Percentiles rank a stretch among this genome's conserved stretches.
Conservation (phyloP, 2,329 filamentous ascomycete species). For the Neonectria ditissima region DNA sequence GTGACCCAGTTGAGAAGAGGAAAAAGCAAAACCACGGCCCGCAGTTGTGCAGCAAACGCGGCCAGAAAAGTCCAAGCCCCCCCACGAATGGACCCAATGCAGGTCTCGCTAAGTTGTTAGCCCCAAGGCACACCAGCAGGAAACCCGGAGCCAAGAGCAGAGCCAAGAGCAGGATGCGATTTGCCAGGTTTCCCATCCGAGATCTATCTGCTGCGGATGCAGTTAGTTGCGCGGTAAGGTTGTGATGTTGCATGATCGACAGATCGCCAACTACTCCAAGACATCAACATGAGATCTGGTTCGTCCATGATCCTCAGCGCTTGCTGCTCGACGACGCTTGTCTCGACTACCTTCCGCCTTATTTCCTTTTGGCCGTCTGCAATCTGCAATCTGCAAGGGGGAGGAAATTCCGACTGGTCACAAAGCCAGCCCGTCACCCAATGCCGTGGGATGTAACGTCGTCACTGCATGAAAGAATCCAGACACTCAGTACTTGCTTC, state of each 20-base stretch:
- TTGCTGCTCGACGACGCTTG: not conserved
- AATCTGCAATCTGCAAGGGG: too few relatives aligned
- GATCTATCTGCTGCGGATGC: not conserved
- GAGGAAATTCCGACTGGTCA: not conserved
- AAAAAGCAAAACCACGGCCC: conserved; percentile 9
- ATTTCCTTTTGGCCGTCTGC: not conserved
- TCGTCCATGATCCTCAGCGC: not conserved
- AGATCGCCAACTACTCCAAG: not conserved
- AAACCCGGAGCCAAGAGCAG: not conserved
- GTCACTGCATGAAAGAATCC: not conserved
- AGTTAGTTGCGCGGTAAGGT: too few relatives aligned
- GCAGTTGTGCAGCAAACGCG: not conserved
- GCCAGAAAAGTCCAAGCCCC: not conserved
- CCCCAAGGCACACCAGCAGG: not conserved
- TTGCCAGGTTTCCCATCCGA: conserved; percentile 3
- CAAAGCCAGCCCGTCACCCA: not conserved
- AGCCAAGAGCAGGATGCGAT: not conserved
- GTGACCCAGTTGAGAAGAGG: not conserved
- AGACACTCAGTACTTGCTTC: not conserved
- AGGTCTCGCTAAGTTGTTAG: not conserved
- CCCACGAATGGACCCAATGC: not conserved
- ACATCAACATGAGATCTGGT: not conserved
- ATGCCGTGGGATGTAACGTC: not conserved
- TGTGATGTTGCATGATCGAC: not conserved
- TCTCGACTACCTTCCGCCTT: not conserved